Conservation (phyloP, 225 moss, liverwort and hornwort species). For the Asterella californica region DNA sequence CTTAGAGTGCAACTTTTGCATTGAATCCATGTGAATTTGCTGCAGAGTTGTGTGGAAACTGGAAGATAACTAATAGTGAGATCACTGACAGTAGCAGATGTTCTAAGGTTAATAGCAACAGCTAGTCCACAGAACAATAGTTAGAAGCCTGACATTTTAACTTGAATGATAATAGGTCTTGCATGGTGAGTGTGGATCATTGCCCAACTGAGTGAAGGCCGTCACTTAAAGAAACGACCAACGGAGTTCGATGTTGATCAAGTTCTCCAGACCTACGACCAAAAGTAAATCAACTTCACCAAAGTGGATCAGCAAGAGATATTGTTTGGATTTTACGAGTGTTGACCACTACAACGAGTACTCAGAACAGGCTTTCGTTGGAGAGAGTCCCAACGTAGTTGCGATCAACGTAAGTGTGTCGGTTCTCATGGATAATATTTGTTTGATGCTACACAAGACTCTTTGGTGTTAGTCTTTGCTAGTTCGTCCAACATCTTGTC, state of each 20-base stretch:
- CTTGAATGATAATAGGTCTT: constrained; percentile 43
- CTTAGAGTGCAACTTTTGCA: no score
- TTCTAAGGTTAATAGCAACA: neutral
- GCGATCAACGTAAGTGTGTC: constrained; percentile 62
- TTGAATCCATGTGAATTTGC: neutral
- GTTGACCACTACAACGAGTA: constrained; percentile 44
- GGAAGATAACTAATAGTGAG: no score
- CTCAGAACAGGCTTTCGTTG: constrained; percentile 44
- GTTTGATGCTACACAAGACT: no score
- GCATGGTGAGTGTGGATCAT: constrained; percentile 66
- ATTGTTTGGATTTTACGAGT: constrained; percentile 66
- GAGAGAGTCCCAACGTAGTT: constrained; percentile 57
- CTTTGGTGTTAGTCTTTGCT: no score
- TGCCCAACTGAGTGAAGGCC: no score
- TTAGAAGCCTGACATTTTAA: neutral
- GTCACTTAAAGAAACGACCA: constrained; percentile 73
- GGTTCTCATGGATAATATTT: no score
- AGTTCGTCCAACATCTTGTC: no score
- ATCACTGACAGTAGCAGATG: neutral
- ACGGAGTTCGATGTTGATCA: constrained; percentile 86
- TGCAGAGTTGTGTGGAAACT: no score
- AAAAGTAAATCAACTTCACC: constrained; percentile 79
- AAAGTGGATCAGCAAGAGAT: constrained; percentile 76
- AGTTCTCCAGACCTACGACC: constrained; percentile 78
- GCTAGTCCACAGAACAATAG: no score